Conservation (phyloP, 1,284 basidiomycete genomes). For the Tetrapyrgos nigripes region DNA sequence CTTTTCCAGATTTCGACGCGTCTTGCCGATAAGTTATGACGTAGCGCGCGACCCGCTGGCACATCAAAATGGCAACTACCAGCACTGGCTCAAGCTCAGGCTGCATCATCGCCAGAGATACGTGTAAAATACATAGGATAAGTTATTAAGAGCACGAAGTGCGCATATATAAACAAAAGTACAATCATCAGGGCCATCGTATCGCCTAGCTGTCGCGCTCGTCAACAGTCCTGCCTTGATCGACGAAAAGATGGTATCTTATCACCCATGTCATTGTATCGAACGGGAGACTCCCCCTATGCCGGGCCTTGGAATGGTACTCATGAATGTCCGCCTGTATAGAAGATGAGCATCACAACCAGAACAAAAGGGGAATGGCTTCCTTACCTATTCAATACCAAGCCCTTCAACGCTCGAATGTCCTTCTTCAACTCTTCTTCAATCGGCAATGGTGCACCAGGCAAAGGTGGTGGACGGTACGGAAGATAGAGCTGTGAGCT, state of each 20-base stretch:
- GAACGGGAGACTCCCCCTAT: too few relatives aligned
- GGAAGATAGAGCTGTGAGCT: constrained; percentile 64
- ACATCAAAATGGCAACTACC: too few relatives aligned
- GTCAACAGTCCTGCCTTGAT: too few relatives aligned
- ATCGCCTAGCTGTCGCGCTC: too few relatives aligned
- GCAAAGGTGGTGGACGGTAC: constrained; percentile 41
- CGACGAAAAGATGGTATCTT: too few relatives aligned
- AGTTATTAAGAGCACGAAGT: too few relatives aligned
- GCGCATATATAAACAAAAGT: too few relatives aligned
- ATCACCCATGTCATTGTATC: too few relatives aligned
- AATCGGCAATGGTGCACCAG: constrained; percentile 35
- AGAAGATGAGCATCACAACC: constrained; percentile 13
- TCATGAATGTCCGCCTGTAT: constrained; percentile 56
- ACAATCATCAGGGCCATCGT: too few relatives aligned
- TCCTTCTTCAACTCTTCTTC: constrained; percentile 71
- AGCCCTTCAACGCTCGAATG: constrained; percentile 70
- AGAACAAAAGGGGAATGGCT: neutral
- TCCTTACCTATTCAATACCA: constrained; percentile 66
- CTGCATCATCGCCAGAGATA: too few relatives aligned
- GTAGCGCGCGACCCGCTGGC: neutral
- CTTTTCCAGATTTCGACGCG: constrained; percentile 1
- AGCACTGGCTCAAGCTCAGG: too few relatives aligned
- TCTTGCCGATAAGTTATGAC: constrained; percentile 10
- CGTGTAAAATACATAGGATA: neutral
- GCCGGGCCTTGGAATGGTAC: constrained; percentile 35